Evolutionary conservation across 148 eudicot species (phyloP).

Genomic region (Nepenthes gracilis): DNA sequence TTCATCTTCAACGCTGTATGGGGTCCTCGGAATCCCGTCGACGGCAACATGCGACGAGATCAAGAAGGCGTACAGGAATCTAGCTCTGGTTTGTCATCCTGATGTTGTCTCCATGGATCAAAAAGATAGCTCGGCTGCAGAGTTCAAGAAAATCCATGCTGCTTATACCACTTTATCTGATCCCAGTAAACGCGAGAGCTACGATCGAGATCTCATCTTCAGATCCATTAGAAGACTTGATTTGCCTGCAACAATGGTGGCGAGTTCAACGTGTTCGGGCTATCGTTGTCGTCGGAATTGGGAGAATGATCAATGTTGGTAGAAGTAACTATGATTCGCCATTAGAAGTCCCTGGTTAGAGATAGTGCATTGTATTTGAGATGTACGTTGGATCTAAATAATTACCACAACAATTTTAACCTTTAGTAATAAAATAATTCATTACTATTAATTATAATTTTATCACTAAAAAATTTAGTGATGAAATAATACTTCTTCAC

Average conservation of each 20-base stretch:
- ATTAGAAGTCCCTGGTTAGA: too few species aligned
- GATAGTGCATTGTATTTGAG: too few species aligned
- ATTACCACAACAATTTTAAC: too few species aligned
- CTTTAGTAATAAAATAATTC: too few species aligned
- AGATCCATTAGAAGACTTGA: not conserved
- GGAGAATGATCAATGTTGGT: conserved; percentile 5
- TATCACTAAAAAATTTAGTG: too few species aligned
- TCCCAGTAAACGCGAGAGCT: not conserved
- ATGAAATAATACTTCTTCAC: too few species aligned
- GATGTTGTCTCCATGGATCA: conserved; percentile 1
- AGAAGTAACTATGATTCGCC: not conserved
- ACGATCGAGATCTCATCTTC: not conserved
- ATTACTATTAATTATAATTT: too few species aligned
- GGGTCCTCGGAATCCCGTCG: not conserved
- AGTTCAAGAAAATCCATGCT: not conserved
- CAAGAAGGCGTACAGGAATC: conserved; percentile 3
- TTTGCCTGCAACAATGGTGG: not conserved
- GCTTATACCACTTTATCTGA: conserved; percentile 1
- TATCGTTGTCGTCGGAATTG: not conserved
- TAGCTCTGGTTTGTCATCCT: not conserved
- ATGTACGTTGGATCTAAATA: too few species aligned
- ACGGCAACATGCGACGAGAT: conserved; percentile 2
- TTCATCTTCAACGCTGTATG: not conserved
- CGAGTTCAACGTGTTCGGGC: not conserved
- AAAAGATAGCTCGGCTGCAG: not conserved